phyloP scores from a whole-genome alignment of 768 basidiomycete species.

The Termitomyces eurrhizus region DNA sequence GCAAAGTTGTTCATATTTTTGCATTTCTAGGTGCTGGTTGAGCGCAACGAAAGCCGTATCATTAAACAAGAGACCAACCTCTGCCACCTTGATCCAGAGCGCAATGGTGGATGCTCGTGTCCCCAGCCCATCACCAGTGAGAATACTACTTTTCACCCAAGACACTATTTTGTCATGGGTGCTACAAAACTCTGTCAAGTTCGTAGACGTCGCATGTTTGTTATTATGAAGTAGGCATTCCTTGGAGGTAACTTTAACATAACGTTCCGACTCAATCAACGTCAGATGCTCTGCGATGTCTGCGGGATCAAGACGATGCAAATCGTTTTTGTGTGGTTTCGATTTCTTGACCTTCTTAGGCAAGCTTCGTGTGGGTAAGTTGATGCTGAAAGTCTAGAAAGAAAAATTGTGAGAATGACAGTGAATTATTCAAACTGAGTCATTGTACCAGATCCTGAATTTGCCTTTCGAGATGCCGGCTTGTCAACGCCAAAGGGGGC shows the following conservation, averaged over 20 bases:
- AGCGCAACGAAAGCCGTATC: neutral
- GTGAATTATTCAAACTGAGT: neutral
- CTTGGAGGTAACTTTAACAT: conserved; percentile 61
- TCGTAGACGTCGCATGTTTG: conserved; percentile 33
- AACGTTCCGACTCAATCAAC: conserved; percentile 67
- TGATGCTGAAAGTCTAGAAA: conserved; percentile 39
- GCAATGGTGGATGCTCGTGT: conserved; percentile 59
- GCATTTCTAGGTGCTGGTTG: conserved; percentile 48
- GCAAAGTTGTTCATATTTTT: conserved; percentile 59
- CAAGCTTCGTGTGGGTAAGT: conserved; percentile 20
- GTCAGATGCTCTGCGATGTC: conserved; percentile 80
- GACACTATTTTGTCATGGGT: conserved; percentile 58
- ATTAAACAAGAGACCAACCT: conserved; percentile 36
- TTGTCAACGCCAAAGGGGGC: conserved; percentile 40
- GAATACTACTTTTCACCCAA: conserved; percentile 66
- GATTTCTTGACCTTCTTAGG: conserved; percentile 39
- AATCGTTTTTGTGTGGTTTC: conserved; percentile 52
- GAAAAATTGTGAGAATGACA: conserved; percentile 2
- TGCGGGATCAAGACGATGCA: conserved; percentile 60
- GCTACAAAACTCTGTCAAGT: conserved; percentile 50
- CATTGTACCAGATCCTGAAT: conserved; percentile 53
- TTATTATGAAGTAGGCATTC: conserved; percentile 71
- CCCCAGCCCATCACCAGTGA: conserved; percentile 45
- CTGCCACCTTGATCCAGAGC: conserved; percentile 76
- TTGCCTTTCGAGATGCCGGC: conserved; percentile 45